phyloP scores from a whole-genome alignment of 106 monocot species.

The Chionographis japonica region DNA sequence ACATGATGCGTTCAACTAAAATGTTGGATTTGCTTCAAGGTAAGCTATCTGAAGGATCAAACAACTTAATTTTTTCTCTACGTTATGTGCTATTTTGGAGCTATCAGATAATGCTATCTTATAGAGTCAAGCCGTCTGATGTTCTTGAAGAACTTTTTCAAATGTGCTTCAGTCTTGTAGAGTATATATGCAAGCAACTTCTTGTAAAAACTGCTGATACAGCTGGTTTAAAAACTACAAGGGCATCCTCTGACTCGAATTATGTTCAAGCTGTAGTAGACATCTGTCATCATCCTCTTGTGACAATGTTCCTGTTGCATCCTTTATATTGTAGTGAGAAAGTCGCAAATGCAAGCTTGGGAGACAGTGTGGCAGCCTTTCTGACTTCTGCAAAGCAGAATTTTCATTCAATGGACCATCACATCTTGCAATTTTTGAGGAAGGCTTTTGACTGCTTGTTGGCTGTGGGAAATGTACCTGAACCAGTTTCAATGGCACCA shows the following conservation, averaged over 20 bases:
- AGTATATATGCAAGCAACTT: slow-evolving; percentile 44
- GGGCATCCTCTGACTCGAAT: slow-evolving; percentile 8
- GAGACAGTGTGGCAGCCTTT: slow-evolving; percentile 18
- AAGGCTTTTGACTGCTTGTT: slow-evolving; percentile 36
- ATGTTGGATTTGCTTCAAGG: slow-evolving; percentile 52
- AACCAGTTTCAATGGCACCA: slow-evolving; percentile 27
- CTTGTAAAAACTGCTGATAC: slow-evolving; percentile 6
- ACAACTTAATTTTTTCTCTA: slow-evolving; percentile 33
- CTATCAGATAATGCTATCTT: slow-evolving; percentile 39
- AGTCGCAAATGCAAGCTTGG: slow-evolving; percentile 15
- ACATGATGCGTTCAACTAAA: slow-evolving; percentile 23
- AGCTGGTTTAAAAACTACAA: slow-evolving; percentile 7
- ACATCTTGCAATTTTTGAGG: slow-evolving; percentile 39
- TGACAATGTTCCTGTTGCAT: slow-evolving; percentile 32
- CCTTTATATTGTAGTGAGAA: slow-evolving; percentile 25
- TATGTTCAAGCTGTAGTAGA: slow-evolving; percentile 44
- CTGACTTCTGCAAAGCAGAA: slow-evolving; percentile 22
- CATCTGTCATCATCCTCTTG: slow-evolving; percentile 63
- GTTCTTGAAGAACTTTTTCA: slow-evolving; percentile 37
- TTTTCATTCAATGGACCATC: slow-evolving; percentile 40
- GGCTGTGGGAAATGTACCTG: neutral
- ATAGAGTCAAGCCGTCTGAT: slow-evolving; percentile 27
- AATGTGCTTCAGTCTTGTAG: slow-evolving; percentile 43
- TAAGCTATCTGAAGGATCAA: slow-evolving; percentile 41
- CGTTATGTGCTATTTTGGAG: slow-evolving; percentile 73